phyloP scores from a whole-genome alignment of 306 rosid genomes.

The Medicago lupulina region DNA sequence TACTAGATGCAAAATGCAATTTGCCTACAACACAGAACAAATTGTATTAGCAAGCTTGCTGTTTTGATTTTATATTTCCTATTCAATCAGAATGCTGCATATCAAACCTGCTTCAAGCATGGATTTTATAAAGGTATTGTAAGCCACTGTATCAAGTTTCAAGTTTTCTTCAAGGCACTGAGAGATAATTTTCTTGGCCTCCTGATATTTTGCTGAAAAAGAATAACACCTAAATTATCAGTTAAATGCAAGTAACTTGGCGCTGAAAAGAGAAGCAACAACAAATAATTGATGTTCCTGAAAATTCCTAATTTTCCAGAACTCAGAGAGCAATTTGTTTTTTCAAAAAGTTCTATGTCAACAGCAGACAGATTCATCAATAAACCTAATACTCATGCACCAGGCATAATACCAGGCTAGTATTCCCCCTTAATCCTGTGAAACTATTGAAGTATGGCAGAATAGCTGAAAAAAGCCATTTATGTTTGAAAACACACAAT shows the following conservation, averaged over 20 bases:
- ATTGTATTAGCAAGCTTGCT: conserved; percentile 47
- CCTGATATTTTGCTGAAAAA: conserved; percentile 73
- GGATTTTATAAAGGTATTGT: conserved; percentile 91
- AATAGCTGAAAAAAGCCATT: too few relatives aligned
- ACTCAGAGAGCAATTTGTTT: too few relatives aligned
- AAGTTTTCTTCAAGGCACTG: conserved; percentile 58
- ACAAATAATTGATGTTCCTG: neutral
- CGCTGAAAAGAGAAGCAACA: conserved; percentile 8
- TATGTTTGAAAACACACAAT: too few relatives aligned
- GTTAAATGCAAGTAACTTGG: conserved; percentile 32
- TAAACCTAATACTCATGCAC: too few relatives aligned
- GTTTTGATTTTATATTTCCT: conserved; percentile 10
- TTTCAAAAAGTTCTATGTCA: too few relatives aligned
- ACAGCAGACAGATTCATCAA: too few relatives aligned
- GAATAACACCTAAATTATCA: conserved; percentile 26
- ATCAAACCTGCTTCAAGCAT: conserved; percentile 84
- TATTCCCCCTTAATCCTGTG: too few relatives aligned
- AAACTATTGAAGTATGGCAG: too few relatives aligned
- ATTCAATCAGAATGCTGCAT: conserved; percentile 35
- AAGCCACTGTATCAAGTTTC: conserved; percentile 94
- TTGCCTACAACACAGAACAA: conserved; percentile 62
- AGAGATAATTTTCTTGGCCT: conserved; percentile 63
- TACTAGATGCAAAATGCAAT: conserved; percentile 69
- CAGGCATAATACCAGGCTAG: too few relatives aligned
- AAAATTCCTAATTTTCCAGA: neutral